Percentiles rank a stretch among this genome's conserved stretches.
phyloP scores from a whole-genome alignment of 345 rosid species.

The Bruguiera sexangula region DNA sequence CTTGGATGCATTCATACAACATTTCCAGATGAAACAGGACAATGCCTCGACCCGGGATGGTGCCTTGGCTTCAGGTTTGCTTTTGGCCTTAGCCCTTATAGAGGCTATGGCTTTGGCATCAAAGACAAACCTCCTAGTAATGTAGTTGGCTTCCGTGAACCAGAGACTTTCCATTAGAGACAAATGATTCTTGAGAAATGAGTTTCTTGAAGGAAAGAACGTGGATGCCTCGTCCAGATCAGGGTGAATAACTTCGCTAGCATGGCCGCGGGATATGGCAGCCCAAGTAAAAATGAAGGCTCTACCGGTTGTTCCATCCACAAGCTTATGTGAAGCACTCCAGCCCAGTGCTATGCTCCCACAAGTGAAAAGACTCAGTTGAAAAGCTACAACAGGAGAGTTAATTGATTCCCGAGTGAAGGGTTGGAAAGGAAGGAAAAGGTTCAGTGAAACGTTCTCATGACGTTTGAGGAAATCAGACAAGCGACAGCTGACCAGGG shows the following conservation, averaged over 20 bases:
- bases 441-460: constrained; percentile 13
- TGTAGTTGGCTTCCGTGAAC: constrained; percentile 13
- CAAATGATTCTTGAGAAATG: constrained; percentile 9
- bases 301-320: constrained; percentile 9
- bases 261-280: constrained; percentile 1
- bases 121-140: constrained; percentile 22
- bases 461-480: constrained; percentile 19
- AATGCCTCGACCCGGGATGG: constrained; percentile 17
- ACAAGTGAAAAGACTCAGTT: constrained; percentile 16
- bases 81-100: constrained; percentile 1
- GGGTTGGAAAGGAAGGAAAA: constrained; percentile 18
- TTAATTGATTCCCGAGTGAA: constrained; percentile 6
- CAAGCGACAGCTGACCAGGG: background rate
- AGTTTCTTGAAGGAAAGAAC: constrained; percentile 18
- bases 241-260: background rate
- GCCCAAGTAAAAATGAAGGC: constrained; percentile 13
- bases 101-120: constrained; percentile 12
- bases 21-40: constrained; percentile 25
- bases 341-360: constrained; percentile 12
- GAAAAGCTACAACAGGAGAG: constrained; percentile 2
- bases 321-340: constrained; percentile 18
- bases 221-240: constrained; percentile 4
- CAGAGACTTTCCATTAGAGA: constrained; percentile 21
- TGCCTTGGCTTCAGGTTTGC: background rate
- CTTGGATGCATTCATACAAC: constrained; percentile 18